phyloP scores from a whole-genome alignment of 2,329 filamentous ascomycete genomes.

The Magnaporthiopsis incrustans region DNA sequence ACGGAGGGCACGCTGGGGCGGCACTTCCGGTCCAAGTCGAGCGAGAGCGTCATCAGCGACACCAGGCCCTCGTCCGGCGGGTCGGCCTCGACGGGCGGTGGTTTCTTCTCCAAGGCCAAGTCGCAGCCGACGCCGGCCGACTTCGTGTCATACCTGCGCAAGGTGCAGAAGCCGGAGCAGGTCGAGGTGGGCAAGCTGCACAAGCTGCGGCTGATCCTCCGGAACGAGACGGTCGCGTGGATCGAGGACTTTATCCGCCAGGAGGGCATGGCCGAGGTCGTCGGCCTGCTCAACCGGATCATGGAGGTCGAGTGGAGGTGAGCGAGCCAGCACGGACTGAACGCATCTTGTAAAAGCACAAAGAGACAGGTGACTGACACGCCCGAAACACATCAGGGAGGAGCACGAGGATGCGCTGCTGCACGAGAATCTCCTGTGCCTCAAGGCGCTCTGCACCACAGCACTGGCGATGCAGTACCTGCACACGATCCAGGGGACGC shows the following conservation, averaged over 20 bases:
- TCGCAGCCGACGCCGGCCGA: conserved; percentile 69
- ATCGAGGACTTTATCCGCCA: conserved; percentile 85
- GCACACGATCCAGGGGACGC: conserved; percentile 64
- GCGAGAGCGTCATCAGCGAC: conserved; percentile 59
- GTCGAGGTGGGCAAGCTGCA: conserved; percentile 94
- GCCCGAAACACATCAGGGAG: conserved; percentile 47
- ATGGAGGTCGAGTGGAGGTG: conserved; percentile 95
- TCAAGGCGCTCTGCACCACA: conserved; percentile 92
- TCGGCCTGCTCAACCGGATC: conserved; percentile 78
- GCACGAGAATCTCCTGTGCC: conserved; percentile 83
- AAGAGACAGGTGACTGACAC: neutral
- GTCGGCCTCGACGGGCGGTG: conserved; percentile 21
- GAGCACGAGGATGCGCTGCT: conserved; percentile 92
- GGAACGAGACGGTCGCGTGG: conserved; percentile 95
- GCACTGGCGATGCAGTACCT: conserved; percentile 77
- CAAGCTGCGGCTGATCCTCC: conserved; percentile 78
- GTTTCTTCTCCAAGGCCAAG: conserved; percentile 60
- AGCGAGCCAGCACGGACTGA: conserved; percentile 23
- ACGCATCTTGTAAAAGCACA: neutral
- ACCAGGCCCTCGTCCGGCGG: conserved; percentile 38
- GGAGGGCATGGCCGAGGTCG: conserved; percentile 87
- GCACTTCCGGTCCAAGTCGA: conserved; percentile 64
- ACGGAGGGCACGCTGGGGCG: conserved; percentile 53
- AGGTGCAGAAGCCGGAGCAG: conserved; percentile 69
- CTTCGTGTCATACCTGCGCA: conserved; percentile 78